Evolutionary conservation across 108 stramenopile genomes (phyloP).

Genomic region (Nannochloropsis granulata): DNA sequence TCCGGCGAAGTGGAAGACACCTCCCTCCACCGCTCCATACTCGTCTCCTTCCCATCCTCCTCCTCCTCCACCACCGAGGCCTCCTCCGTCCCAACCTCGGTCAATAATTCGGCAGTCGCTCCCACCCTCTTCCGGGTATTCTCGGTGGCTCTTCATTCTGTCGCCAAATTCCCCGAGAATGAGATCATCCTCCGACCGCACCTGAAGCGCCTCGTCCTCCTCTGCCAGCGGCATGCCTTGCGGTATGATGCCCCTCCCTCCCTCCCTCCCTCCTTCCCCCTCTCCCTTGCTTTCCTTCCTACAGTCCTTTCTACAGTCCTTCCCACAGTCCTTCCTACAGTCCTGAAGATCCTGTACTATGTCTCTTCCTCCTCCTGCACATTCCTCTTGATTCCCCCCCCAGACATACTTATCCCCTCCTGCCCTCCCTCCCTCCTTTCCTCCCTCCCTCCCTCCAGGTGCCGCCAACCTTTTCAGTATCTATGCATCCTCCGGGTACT

Average conservation of each 20-base stretch:
- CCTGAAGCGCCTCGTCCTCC: conserved; percentile 51
- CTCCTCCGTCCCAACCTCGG: not conserved
- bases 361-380: no score
- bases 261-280: not conserved
- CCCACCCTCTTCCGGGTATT: conserved; percentile 39
- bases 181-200: conserved; percentile 66
- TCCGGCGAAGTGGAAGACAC: not conserved
- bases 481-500: conserved; percentile 51
- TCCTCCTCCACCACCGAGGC: not conserved
- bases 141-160: conserved; percentile 56
- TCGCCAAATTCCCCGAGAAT: conserved; percentile 64
- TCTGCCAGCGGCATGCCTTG: conserved; percentile 36
- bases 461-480: conserved; percentile 49
- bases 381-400: no score
- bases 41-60: not conserved
- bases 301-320: not conserved
- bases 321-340: not conserved
- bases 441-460: not conserved
- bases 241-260: not conserved
- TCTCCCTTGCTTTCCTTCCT: not conserved
- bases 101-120: not conserved
- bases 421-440: not conserved
- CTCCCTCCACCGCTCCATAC: not conserved
- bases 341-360: no score
- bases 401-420: no score